These are phyloP conservation scores for Gypsophila paniculata DNA, from an alignment of 179 eudicot genomes.

Conservation along the genomic window DNA sequence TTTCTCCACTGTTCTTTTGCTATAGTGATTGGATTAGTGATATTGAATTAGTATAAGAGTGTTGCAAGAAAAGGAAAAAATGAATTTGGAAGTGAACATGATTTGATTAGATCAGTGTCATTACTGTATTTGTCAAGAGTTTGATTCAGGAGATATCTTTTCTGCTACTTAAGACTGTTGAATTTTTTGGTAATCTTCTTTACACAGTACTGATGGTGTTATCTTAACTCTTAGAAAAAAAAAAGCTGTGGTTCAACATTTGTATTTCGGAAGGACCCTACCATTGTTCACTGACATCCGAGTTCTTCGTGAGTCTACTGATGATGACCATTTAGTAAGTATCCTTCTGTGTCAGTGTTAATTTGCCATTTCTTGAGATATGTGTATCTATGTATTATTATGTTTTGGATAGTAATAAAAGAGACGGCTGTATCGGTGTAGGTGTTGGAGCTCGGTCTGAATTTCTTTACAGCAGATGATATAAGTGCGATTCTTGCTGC, in stretches of 20 bases:
- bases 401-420: not conserved
- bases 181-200: not conserved
- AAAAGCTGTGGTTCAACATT: slow-evolving; percentile 57
- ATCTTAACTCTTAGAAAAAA: slow-evolving; percentile 46
- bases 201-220: slow-evolving; percentile 5
- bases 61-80: not conserved
- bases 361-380: not conserved
- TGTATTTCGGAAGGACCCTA: slow-evolving; percentile 86
- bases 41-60: not conserved
- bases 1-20: not conserved
- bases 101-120: not conserved
- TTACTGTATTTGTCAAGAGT: not conserved
- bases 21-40: not conserved
- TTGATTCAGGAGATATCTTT: not conserved
- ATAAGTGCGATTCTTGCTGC: slow-evolving; percentile 77
- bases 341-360: slow-evolving; percentile 1
- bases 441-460: slow-evolving; percentile 90
- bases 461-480: slow-evolving; percentile 85
- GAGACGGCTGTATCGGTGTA: slow-evolving; percentile 23
- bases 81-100: not conserved
- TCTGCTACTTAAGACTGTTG: slow-evolving; percentile 3
- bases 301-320: slow-evolving; percentile 61
- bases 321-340: slow-evolving; percentile 88
- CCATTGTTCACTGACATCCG: slow-evolving; percentile 89
- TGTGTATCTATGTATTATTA: not conserved